Base-by-base conservation (phyloP, 352 stramenopile species). In the Plasmopara viticola region DNA sequence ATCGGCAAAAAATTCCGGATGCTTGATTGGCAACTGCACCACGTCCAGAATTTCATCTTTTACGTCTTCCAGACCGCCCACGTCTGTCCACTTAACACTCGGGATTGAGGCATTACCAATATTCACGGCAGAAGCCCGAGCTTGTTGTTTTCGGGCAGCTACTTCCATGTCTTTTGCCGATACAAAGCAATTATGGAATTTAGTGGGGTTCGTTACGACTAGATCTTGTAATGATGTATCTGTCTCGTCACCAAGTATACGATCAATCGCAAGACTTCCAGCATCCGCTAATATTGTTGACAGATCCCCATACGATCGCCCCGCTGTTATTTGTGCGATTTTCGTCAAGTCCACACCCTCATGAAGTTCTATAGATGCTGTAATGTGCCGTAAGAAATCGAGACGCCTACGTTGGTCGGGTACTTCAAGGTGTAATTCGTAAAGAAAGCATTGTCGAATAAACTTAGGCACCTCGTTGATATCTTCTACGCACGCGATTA, bases 1-100 rank as follows among this genome's bases (percentile, higher is more conserved):
- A 39, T 69, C 86, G 0, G 81, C 78, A 46, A 94, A 94, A 1
- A 94, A 66, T 41, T 94, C 84, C 0, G 84, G 84, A 33, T 94
- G 81, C 49, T 90, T 86, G 49, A 94, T 73, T 14, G 84, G 84
- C 29, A 94, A 62, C 58, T 90, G 84, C 40, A 94, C 84, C 12
- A 94, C 78, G 48, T 94, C 84, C 34, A 94, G 43, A 20, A 99
- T 90, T 65, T 99, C 95, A 37, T 94, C 77, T 66, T 99, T 99
- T 5, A 98, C 97, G 30, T 99, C 90, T 66, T 99, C 96, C 10
- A 99, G 71, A 40, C 97, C 97, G 56, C 97, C 97, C 48, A 99
- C 96, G 65, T 99, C 97, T 44, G 91, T 87, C 96, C 96, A 99
- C 48, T 94, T 97, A 12, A 98, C 90, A 60, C 99, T 96, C 8